Evolutionary conservation across 495 filamentous ascomycete species (phyloP).

Genomic region (Achaetomiella virescens): DNA sequence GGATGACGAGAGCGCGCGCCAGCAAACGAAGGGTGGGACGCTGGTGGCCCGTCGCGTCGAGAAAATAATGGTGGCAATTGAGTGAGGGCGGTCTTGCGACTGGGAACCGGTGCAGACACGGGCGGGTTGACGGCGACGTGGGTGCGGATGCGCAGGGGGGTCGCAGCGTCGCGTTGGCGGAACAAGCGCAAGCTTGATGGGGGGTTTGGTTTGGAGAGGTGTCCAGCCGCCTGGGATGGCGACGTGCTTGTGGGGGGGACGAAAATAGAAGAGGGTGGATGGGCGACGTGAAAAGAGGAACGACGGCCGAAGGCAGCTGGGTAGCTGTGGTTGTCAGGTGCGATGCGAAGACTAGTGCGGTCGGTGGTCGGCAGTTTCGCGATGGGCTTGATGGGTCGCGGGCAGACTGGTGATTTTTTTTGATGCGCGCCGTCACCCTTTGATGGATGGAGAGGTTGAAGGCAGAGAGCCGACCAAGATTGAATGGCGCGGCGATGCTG

Average conservation of each 20-base stretch:
- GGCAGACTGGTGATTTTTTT: constrained; percentile 50
- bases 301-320: constrained; percentile 21
- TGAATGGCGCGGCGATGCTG: constrained; percentile 39
- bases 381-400: constrained; percentile 47
- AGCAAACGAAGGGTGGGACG: constrained; percentile 12
- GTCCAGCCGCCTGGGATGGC: constrained; percentile 20
- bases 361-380: constrained; percentile 35
- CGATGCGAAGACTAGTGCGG: constrained; percentile 36
- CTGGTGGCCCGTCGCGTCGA: constrained; percentile 25
- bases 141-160: constrained; percentile 8
- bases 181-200: constrained; percentile 20
- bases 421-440: constrained; percentile 45
- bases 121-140: constrained; percentile 10
- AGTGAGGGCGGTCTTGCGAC: constrained; percentile 7
- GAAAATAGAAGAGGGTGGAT: constrained; percentile 21
- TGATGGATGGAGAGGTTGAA: constrained; percentile 50
- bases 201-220: neutral
- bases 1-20: constrained; percentile 12
- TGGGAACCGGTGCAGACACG: neutral
- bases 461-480: constrained; percentile 40
- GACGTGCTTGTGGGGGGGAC: constrained; percentile 17
- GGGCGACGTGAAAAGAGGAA: constrained; percentile 30
- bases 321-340: constrained; percentile 22
- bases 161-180: constrained; percentile 29
- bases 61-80: constrained; percentile 9